These are phyloP conservation scores for Capronia americana DNA, from an alignment of 2,329 filamentous ascomycete genomes.

Conservation along the genomic window DNA sequence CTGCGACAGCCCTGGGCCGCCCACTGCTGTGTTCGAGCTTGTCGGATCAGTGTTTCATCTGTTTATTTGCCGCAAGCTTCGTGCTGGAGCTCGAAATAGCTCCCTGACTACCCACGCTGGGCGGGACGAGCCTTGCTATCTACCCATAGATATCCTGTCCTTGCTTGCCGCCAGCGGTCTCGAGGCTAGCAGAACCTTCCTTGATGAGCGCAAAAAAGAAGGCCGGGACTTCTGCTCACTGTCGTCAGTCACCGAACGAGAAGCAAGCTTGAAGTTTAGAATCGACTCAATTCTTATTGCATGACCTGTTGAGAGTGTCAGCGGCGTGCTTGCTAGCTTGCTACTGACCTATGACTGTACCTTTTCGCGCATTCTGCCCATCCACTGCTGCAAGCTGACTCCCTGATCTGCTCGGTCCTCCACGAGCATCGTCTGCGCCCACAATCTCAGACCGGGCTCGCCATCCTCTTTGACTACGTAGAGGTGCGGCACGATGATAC, in stretches of 20 bases:
- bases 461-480: slow-evolving; percentile 96
- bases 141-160: slow-evolving; percentile 15
- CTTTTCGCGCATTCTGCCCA: slow-evolving; percentile 93
- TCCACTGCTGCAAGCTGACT: slow-evolving; percentile 90
- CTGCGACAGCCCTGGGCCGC: slow-evolving; percentile 21
- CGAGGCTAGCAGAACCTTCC: slow-evolving; percentile 17
- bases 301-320: slow-evolving; percentile 34
- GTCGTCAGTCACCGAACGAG: neutral
- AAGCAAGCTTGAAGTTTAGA: neutral
- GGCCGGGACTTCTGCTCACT: neutral
- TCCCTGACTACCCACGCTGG: slow-evolving; percentile 1
- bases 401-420: slow-evolving; percentile 95
- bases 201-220: neutral
- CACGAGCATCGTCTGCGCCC: slow-evolving; percentile 94
- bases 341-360: slow-evolving; percentile 57
- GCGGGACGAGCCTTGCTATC: slow-evolving; percentile 20
- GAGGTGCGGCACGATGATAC: slow-evolving; percentile 88
- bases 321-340: slow-evolving; percentile 13
- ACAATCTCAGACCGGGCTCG: slow-evolving; percentile 91
- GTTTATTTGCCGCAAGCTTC: slow-evolving; percentile 13
- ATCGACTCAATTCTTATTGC: slow-evolving; percentile 26
- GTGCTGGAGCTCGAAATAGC: slow-evolving; percentile 22
- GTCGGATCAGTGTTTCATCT: slow-evolving; percentile 38
- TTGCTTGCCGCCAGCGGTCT: slow-evolving; percentile 10
- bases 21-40: slow-evolving; percentile 15